Conservation (phyloP, 2,329 filamentous ascomycete genomes). For the Sporothrix protearum region DNA sequence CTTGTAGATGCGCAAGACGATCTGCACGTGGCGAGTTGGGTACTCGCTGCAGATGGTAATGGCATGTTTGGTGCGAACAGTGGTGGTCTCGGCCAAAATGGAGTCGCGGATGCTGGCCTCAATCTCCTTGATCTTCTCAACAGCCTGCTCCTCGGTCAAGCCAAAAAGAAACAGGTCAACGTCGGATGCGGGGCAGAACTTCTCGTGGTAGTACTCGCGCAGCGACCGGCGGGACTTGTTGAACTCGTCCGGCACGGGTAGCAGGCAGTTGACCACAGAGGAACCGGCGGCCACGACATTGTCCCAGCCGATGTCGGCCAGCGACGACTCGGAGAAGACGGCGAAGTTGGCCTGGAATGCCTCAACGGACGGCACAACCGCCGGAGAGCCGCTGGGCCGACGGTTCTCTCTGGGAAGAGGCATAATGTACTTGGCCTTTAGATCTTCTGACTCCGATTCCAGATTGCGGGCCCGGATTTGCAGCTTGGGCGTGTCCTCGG, state of each 20-base stretch:
- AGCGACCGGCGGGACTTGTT: constrained; percentile 59
- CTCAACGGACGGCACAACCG: constrained; percentile 62
- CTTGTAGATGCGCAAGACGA: constrained; percentile 81
- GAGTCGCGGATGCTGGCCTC: constrained; percentile 71
- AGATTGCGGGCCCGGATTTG: constrained; percentile 61
- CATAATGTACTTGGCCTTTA: constrained; percentile 68
- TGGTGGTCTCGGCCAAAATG: constrained; percentile 77
- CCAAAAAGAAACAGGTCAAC: constrained; percentile 85
- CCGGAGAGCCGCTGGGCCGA: constrained; percentile 59
- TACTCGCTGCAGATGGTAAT: constrained; percentile 80
- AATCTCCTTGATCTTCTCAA: constrained; percentile 81
- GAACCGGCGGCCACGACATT: constrained; percentile 81
- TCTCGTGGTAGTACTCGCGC: constrained; percentile 75
- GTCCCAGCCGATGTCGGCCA: constrained; percentile 73
- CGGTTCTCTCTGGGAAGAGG: constrained; percentile 59
- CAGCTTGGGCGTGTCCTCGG: constrained; percentile 52
- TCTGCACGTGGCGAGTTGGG: constrained; percentile 75
- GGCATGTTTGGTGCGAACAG: constrained; percentile 80
- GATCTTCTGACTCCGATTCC: constrained; percentile 53
- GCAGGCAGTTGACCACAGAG: constrained; percentile 72
- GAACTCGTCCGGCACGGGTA: constrained; percentile 65
- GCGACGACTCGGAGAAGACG: constrained; percentile 74
- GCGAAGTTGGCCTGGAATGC: constrained; percentile 69
- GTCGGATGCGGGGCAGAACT: constrained; percentile 77
- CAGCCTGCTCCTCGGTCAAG: constrained; percentile 69